phyloP scores from a whole-genome alignment of 208 protist genomes.

The Trypanosoma boissoni region DNA sequence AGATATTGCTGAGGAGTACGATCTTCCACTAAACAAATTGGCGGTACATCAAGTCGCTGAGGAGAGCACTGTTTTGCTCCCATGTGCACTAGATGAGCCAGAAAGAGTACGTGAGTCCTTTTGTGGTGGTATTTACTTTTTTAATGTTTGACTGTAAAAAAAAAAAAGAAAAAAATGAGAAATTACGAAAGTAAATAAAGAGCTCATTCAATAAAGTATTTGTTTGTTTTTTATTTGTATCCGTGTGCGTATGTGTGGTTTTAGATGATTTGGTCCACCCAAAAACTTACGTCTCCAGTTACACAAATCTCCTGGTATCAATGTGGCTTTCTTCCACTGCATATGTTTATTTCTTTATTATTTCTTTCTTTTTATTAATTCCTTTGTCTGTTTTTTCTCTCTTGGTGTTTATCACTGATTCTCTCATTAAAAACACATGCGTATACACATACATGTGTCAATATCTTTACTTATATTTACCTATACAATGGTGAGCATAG shows the following conservation, averaged over 20 bases:
- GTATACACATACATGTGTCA: too few species aligned
- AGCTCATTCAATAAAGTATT: neutral
- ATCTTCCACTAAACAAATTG: too few species aligned
- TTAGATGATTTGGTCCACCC: neutral
- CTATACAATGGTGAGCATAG: constrained; percentile 1
- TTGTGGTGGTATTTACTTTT: too few species aligned
- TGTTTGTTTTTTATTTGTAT: neutral
- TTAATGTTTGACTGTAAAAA: neutral
- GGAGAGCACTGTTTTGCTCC: too few species aligned
- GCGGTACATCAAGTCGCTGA: too few species aligned
- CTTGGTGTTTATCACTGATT: constrained; percentile 12
- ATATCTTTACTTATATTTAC: constrained; percentile 9
- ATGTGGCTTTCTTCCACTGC: neutral
- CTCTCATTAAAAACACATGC: too few species aligned
- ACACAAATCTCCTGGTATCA: neutral
- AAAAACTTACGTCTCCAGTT: too few species aligned
- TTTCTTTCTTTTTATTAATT: constrained; percentile 18
- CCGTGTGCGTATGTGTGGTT: neutral
- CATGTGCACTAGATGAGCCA: too few species aligned
- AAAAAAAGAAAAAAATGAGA: neutral
- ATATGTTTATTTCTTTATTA: constrained; percentile 10
- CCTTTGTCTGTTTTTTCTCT: constrained; percentile 20
- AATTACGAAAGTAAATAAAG: constrained; percentile 9
- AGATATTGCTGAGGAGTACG: too few species aligned
- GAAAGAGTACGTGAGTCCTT: too few species aligned